Conservation (phyloP, 2,329 filamentous ascomycete genomes). For the Capronia americana region DNA sequence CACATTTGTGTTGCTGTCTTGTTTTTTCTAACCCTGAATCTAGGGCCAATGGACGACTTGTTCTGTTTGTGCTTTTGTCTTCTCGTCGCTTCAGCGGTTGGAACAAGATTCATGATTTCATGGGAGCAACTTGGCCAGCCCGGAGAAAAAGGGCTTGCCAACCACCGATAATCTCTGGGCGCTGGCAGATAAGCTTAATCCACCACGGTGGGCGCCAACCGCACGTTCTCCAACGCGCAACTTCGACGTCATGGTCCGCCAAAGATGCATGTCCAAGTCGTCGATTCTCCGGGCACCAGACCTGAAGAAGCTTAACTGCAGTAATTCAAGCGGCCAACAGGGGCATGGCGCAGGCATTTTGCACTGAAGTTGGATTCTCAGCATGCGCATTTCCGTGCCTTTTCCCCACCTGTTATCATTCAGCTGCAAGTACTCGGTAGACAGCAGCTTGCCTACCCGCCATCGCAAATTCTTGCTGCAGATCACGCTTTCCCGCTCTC, state of each 20-base stretch:
- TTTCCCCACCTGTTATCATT: slow-evolving; percentile 22
- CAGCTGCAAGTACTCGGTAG: not conserved
- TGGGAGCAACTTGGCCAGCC: not conserved
- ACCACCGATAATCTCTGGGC: slow-evolving; percentile 21
- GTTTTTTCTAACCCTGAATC: not conserved
- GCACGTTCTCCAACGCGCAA: not conserved
- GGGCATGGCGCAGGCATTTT: slow-evolving; percentile 11
- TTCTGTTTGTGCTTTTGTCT: not conserved
- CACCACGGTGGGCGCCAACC: slow-evolving; percentile 8
- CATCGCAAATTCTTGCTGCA: slow-evolving; percentile 14
- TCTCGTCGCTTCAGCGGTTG: not conserved
- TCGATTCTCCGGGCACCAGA: slow-evolving; percentile 16
- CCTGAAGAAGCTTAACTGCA: slow-evolving; percentile 14
- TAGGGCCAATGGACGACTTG: not conserved
- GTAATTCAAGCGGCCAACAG: not conserved
- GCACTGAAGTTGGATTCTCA: slow-evolving; percentile 9
- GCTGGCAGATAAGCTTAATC: slow-evolving; percentile 14
- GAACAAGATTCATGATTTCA: not conserved
- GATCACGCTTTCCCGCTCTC: slow-evolving; percentile 5
- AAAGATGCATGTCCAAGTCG: slow-evolving; percentile 3
- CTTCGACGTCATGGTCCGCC: slow-evolving; percentile 16
- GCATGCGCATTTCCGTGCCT: slow-evolving; percentile 3
- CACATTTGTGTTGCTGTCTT: not conserved
- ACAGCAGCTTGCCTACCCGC: not conserved
- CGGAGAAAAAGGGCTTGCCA: slow-evolving; percentile 8